Conservation (phyloP, 2,329 filamentous ascomycete species). For the Colletotrichum camelliae region DNA sequence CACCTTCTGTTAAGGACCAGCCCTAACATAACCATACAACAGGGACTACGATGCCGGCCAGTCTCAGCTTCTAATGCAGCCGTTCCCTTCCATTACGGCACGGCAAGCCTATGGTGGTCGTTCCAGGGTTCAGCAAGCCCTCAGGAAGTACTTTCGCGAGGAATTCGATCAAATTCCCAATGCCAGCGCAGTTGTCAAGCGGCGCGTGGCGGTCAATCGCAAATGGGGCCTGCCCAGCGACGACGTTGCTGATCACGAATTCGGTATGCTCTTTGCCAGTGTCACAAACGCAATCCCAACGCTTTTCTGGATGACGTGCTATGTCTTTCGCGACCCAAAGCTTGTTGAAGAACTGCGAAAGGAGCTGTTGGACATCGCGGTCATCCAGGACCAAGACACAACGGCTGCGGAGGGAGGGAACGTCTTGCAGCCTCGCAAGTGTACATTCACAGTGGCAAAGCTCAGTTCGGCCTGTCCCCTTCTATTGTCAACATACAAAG, state of each 20-base stretch:
- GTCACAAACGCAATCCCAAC: conserved; percentile 42
- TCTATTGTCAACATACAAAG: background rate
- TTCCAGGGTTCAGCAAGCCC: conserved; percentile 25
- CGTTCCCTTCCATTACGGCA: conserved; percentile 13
- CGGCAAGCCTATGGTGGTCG: conserved; percentile 29
- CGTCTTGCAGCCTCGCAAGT: background rate
- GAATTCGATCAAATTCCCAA: conserved; percentile 26
- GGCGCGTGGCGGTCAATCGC: conserved; percentile 31
- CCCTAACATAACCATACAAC: background rate
- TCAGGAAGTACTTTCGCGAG: conserved; percentile 34
- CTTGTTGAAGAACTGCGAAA: background rate
- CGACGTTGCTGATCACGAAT: conserved; percentile 35
- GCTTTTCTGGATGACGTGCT: conserved; percentile 39
- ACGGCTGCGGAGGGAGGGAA: background rate
- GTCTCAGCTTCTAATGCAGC: background rate
- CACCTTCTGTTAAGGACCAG: background rate
- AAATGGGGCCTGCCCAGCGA: conserved; percentile 31
- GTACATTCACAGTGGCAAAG: background rate
- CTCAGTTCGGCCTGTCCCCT: background rate
- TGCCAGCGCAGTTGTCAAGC: conserved; percentile 33
- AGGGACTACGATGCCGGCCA: conserved; percentile 5
- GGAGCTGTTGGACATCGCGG: background rate
- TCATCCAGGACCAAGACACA: background rate
- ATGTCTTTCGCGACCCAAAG: conserved; percentile 27
- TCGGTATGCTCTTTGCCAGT: conserved; percentile 34